Conservation (phyloP, 805 yeast species). For the Cyberlindnera sargentensis region DNA sequence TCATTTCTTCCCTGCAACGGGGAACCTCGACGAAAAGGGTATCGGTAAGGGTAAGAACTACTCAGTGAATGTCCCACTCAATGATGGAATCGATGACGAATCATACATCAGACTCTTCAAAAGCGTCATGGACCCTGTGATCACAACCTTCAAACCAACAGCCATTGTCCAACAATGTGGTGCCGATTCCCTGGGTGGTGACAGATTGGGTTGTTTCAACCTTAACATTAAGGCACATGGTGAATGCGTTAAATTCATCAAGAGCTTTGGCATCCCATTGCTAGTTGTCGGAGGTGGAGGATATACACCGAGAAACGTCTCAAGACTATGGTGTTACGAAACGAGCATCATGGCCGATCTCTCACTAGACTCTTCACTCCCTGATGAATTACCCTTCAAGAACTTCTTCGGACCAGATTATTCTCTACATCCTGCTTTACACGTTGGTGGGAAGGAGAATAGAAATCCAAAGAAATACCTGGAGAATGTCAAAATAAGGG, state of each 20-base stretch:
- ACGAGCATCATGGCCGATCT: conserved; percentile 73
- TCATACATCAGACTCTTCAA: conserved; percentile 70
- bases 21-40: conserved; percentile 84
- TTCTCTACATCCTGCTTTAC: conserved; percentile 74
- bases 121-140: conserved; percentile 83
- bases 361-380: conserved; percentile 51
- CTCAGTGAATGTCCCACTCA: conserved; percentile 83
- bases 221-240: conserved; percentile 90
- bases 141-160: conserved; percentile 87
- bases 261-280: conserved; percentile 85
- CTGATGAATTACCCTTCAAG: conserved; percentile 48
- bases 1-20: conserved; percentile 96
- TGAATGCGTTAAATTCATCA: conserved; percentile 85
- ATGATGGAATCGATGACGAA: conserved; percentile 95
- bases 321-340: conserved; percentile 93
- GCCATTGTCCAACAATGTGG: conserved; percentile 96
- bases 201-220: conserved; percentile 90
- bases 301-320: conserved; percentile 91
- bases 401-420: conserved; percentile 74
- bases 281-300: conserved; percentile 97
- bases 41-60: conserved; percentile 84
- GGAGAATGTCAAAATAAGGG: conserved; percentile 68
- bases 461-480: conserved; percentile 77
- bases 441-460: conserved; percentile 65
- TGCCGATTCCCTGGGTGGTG: conserved; percentile 92